phyloP scores from a whole-genome alignment of 164 flowering plant genomes.

The Chimonanthus praecox region DNA sequence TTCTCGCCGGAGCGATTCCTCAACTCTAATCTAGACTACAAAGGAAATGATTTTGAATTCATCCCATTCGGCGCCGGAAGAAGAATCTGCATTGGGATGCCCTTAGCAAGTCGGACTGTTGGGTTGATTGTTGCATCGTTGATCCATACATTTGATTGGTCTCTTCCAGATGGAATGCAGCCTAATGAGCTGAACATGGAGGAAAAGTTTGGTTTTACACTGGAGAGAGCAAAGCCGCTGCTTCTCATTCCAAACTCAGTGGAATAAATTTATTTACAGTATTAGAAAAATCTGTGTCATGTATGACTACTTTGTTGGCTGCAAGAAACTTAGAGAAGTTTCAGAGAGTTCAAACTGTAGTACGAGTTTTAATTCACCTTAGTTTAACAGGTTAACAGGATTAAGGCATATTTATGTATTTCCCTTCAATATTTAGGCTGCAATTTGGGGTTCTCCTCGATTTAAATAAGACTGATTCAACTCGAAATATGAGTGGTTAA shows the following conservation, averaged over 20 bases:
- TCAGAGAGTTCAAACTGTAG: no score
- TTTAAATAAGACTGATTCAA: no score
- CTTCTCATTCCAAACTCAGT: background rate
- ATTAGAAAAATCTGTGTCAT: no score
- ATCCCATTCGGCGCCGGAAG: slow-evolving; percentile 25
- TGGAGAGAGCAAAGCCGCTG: background rate
- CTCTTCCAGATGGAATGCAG: background rate
- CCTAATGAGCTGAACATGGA: background rate
- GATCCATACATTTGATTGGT: background rate
- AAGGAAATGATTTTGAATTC: slow-evolving; percentile 24
- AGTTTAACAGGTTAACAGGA: no score
- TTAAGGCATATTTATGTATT: no score
- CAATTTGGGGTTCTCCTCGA: no score
- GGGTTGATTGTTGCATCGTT: background rate
- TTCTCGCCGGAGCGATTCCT: slow-evolving; percentile 26
- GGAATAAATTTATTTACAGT: background rate
- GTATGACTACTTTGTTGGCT: no score
- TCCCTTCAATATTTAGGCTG: no score
- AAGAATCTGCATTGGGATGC: slow-evolving; percentile 24
- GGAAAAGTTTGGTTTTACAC: background rate
- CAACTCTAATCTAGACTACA: slow-evolving; percentile 14
- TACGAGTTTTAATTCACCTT: no score
- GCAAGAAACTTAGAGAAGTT: no score
- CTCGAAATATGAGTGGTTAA: no score
- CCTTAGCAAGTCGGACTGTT: slow-evolving; percentile 14